A percentile compares a stretch with the other conserved stretches of the same genome.
phyloP scores from a whole-genome alignment of 345 rosid genomes.

The Excoecaria agallocha region DNA sequence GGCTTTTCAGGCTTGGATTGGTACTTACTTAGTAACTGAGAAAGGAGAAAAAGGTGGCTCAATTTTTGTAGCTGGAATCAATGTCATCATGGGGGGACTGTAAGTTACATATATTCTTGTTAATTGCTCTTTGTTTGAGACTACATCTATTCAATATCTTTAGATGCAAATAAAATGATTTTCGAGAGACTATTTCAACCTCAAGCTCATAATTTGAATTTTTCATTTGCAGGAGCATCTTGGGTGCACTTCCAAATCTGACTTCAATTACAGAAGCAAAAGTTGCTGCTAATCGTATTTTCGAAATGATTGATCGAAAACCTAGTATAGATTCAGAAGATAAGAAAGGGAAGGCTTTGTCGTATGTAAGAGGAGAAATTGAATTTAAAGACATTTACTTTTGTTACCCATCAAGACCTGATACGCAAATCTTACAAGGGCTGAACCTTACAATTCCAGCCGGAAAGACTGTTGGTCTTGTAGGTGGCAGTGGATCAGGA shows the following conservation, averaged over 20 bases:
- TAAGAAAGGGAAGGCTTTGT: slow-evolving; percentile 56
- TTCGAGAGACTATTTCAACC: neutral
- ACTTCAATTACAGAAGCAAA: slow-evolving; percentile 58
- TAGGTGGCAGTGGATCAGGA: slow-evolving; percentile 73
- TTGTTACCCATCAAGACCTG: slow-evolving; percentile 62
- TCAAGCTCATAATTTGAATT: slow-evolving; percentile 13
- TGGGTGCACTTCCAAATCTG: slow-evolving; percentile 64
- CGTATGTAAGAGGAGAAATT: slow-evolving; percentile 62
- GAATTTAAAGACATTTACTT: slow-evolving; percentile 49
- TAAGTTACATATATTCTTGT: slow-evolving; percentile 24
- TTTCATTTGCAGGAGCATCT: slow-evolving; percentile 42
- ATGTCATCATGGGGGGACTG: slow-evolving; percentile 66
- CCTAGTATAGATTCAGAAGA: slow-evolving; percentile 57
- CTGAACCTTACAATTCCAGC: slow-evolving; percentile 55
- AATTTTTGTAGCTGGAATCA: slow-evolving; percentile 55
- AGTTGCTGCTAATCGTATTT: slow-evolving; percentile 43
- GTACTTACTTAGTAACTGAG: slow-evolving; percentile 53
- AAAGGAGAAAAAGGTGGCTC: slow-evolving; percentile 58
- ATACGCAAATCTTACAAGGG: slow-evolving; percentile 51
- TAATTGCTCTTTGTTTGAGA: no score
- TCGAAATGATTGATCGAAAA: slow-evolving; percentile 45
- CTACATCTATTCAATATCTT: no score
- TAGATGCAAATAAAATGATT: no score
- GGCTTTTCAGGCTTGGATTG: slow-evolving; percentile 68
- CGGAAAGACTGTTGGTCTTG: slow-evolving; percentile 58